These are phyloP conservation scores for Tolypocladium album DNA, from an alignment of 2,329 filamentous ascomycete genomes.

Conservation along the genomic window DNA sequence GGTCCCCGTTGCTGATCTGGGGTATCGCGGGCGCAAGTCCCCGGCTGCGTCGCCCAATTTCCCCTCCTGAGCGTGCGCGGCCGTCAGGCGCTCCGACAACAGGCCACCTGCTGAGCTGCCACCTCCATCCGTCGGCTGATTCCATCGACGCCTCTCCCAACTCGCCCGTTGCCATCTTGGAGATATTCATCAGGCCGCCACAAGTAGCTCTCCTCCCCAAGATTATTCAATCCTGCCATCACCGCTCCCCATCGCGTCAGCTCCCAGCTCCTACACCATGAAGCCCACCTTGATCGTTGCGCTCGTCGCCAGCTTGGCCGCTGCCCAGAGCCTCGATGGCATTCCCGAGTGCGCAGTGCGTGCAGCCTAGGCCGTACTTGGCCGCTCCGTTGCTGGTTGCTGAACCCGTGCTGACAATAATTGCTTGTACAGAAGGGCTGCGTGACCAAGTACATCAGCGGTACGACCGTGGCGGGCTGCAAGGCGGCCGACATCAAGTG, in stretches of 20 bases:
- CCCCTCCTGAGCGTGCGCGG: not conserved
- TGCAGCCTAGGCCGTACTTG: conserved; percentile 1
- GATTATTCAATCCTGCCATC: not conserved
- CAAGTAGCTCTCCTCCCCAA: not conserved
- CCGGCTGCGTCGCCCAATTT: not conserved
- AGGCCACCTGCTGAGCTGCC: not conserved
- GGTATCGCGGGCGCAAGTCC: not conserved
- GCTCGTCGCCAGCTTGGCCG: conserved; percentile 19
- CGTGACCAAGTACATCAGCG: conserved; percentile 20
- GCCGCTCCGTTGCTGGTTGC: not conserved
- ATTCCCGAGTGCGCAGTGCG: conserved; percentile 29
- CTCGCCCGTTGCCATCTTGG: not conserved
- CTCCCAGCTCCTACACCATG: conserved; percentile 16
- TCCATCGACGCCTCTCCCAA: not conserved
- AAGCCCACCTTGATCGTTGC: conserved; percentile 21
- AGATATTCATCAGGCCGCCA: not conserved
- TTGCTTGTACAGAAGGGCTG: conserved; percentile 16
- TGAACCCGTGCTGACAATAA: not conserved
- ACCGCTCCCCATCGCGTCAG: not conserved
- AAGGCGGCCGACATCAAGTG: conserved; percentile 25
- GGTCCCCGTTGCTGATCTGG: not conserved
- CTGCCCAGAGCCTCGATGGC: conserved; percentile 18
- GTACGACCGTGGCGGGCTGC: conserved; percentile 25
- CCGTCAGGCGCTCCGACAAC: not conserved
- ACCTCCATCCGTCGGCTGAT: not conserved